phyloP scores from a whole-genome alignment of 495 filamentous ascomycete genomes.

The Penicillium parvum region DNA sequence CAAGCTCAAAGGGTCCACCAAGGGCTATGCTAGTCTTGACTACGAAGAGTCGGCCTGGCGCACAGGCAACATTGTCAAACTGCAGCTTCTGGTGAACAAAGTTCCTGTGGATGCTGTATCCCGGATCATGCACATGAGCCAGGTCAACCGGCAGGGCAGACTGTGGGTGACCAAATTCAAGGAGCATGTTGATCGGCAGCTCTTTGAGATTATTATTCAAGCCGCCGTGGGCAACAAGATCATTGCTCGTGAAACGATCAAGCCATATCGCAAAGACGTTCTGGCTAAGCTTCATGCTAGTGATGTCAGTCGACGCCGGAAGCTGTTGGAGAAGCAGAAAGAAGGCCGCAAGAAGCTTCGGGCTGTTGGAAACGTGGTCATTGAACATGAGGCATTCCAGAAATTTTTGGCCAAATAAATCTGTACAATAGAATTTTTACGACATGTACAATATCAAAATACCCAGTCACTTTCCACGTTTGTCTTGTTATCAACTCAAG shows the following conservation, averaged over 20 bases:
- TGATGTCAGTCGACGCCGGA: constrained; percentile 75
- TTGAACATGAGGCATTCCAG: constrained; percentile 93
- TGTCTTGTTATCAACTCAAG: no score
- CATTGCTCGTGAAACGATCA: constrained; percentile 89
- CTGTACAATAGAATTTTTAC: background rate
- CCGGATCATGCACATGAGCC: constrained; percentile 76
- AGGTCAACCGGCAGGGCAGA: constrained; percentile 69
- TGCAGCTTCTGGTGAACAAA: constrained; percentile 92
- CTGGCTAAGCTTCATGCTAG: constrained; percentile 89
- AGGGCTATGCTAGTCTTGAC: constrained; percentile 79
- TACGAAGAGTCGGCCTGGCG: constrained; percentile 94
- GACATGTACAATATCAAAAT: no score
- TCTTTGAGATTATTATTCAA: constrained; percentile 96
- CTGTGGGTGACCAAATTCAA: constrained; percentile 96
- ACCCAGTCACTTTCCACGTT: no score
- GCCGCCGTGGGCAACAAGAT: constrained; percentile 79
- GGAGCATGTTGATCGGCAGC: constrained; percentile 89
- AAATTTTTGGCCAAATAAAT: constrained; percentile 68
- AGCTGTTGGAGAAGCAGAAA: constrained; percentile 95
- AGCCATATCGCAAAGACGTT: constrained; percentile 94
- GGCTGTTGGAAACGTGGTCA: constrained; percentile 71
- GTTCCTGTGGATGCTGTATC: constrained; percentile 91
- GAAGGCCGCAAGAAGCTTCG: constrained; percentile 84
- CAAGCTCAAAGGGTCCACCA: constrained; percentile 85
- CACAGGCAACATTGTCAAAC: constrained; percentile 73